A percentile compares a stretch with the other conserved stretches of the same genome.
phyloP scores from a whole-genome alignment of 495 filamentous ascomycete genomes.

The Pseudevernia furfuracea region DNA sequence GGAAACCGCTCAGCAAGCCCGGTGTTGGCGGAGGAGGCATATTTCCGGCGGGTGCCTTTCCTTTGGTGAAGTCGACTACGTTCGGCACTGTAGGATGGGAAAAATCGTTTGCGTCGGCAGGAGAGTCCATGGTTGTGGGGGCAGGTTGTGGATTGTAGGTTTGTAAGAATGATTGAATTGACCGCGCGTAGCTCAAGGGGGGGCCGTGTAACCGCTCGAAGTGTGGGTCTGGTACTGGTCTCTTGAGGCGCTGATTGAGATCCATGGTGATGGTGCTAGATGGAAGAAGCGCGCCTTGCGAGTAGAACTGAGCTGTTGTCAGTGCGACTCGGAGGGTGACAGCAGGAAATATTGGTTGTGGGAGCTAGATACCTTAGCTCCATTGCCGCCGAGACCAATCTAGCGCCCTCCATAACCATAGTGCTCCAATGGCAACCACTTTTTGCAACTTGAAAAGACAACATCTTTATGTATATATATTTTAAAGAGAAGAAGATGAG shows the following conservation, averaged over 20 bases:
- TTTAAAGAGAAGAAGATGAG: not conserved
- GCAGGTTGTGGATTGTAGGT: not conserved
- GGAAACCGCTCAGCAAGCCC: not conserved
- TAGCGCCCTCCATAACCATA: not conserved
- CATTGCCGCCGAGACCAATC: not conserved
- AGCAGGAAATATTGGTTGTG: not conserved
- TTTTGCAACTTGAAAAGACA: not conserved
- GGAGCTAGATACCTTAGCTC: constrained; percentile 2
- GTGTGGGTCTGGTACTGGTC: not conserved
- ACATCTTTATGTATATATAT: not conserved
- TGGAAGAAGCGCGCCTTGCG: not conserved
- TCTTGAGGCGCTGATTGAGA: not conserved
- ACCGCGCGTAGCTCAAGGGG: not conserved
- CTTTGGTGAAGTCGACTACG: not conserved
- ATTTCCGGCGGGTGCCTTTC: not conserved
- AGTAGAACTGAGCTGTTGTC: not conserved
- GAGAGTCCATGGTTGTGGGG: not conserved
- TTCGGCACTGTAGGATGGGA: not conserved
- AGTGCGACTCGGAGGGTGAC: not conserved
- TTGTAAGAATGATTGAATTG: not conserved
- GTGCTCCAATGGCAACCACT: not conserved
- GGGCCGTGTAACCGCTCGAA: not conserved
- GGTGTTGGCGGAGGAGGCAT: constrained; percentile 2
- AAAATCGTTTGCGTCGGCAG: not conserved
- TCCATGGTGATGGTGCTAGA: not conserved